A percentile compares a stretch with the other conserved stretches of the same genome.
Conservation (phyloP, 2,329 filamentous ascomycete species). For the Ophiostoma quercus region DNA sequence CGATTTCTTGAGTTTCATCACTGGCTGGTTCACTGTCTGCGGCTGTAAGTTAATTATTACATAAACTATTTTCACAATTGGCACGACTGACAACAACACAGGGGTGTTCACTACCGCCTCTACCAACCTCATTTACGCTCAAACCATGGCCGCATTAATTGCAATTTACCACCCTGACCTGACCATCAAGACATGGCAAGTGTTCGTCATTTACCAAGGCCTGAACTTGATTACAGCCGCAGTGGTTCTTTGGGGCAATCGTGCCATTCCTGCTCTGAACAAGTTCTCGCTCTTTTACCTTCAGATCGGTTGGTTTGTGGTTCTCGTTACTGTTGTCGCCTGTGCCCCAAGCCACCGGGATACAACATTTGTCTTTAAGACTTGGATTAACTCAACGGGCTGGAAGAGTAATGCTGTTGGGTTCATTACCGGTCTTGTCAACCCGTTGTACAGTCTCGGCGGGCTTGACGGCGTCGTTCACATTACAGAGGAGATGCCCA, state of each 20-base stretch:
- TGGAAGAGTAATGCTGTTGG: conserved; percentile 9
- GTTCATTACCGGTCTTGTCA: conserved; percentile 11
- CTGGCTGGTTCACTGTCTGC: conserved; percentile 9
- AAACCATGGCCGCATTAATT: conserved; percentile 6
- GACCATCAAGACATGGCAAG: conserved; percentile 11
- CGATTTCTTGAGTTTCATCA: conserved; percentile 9
- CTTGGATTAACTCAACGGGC: conserved; percentile 3
- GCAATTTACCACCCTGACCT: conserved; percentile 10
- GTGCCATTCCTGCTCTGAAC: conserved; percentile 7
- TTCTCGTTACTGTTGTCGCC: neutral
- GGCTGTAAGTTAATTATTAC: neutral
- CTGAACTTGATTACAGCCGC: conserved; percentile 4
- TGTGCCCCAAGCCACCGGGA: conserved; percentile 6
- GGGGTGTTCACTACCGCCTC: conserved; percentile 8
- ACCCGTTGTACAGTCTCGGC: conserved; percentile 7
- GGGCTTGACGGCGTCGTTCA: conserved; percentile 10
- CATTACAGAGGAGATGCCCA: conserved; percentile 7
- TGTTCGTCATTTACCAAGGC: conserved; percentile 9
- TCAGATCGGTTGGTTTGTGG: conserved; percentile 8
- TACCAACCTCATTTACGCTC: conserved; percentile 8
- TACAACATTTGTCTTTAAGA: conserved; percentile 8
- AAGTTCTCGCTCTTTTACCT: conserved; percentile 11
- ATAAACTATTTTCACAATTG: neutral
- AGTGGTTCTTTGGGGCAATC: conserved; percentile 9
- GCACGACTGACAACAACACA: neutral